Conservation (phyloP, 352 stramenopile genomes). For the Phytophthora nicotianae region DNA sequence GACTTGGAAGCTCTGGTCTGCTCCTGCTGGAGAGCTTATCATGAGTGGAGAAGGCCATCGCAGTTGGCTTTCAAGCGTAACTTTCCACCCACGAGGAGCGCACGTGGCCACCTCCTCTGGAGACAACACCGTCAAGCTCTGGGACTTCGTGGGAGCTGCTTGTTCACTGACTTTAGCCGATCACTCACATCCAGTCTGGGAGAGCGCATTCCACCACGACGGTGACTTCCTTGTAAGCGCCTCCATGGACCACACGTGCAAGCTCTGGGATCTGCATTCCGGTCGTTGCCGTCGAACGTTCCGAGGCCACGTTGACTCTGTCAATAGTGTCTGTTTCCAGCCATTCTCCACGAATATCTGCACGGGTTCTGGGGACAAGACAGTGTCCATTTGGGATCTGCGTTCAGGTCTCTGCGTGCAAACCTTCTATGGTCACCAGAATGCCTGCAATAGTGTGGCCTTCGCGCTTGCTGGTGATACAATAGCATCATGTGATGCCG, state of each 20-base stretch:
- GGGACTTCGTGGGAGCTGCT: slow-evolving; percentile 91
- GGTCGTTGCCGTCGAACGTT: slow-evolving; percentile 93
- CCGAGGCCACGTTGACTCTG: slow-evolving; percentile 94
- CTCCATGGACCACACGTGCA: slow-evolving; percentile 95
- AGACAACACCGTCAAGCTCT: slow-evolving; percentile 95
- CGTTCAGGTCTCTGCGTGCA: slow-evolving; percentile 91
- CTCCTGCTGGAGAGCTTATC: slow-evolving; percentile 93
- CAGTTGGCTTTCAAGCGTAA: slow-evolving; percentile 90
- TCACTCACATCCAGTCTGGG: slow-evolving; percentile 94
- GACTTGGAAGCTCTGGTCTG: slow-evolving; percentile 95
- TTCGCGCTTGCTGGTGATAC: slow-evolving; percentile 89
- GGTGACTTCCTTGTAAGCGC: slow-evolving; percentile 92
- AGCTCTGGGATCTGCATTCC: slow-evolving; percentile 92
- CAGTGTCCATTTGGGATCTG: slow-evolving; percentile 95
- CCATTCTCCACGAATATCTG: slow-evolving; percentile 93
- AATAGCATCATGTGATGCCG: slow-evolving; percentile 93
- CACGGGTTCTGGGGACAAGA: slow-evolving; percentile 95
- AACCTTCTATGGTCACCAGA: slow-evolving; percentile 96
- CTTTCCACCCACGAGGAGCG: slow-evolving; percentile 92
- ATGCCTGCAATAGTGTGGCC: slow-evolving; percentile 91
- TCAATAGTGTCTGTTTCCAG: slow-evolving; percentile 94
- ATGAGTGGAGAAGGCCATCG: slow-evolving; percentile 95
- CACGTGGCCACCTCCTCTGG: slow-evolving; percentile 92
- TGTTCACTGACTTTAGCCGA: slow-evolving; percentile 92
- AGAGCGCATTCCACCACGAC: slow-evolving; percentile 92